Evolutionary conservation across 192 early-diverging fungal species (phyloP).

Genomic region (Entophlyctis luteolus): DNA sequence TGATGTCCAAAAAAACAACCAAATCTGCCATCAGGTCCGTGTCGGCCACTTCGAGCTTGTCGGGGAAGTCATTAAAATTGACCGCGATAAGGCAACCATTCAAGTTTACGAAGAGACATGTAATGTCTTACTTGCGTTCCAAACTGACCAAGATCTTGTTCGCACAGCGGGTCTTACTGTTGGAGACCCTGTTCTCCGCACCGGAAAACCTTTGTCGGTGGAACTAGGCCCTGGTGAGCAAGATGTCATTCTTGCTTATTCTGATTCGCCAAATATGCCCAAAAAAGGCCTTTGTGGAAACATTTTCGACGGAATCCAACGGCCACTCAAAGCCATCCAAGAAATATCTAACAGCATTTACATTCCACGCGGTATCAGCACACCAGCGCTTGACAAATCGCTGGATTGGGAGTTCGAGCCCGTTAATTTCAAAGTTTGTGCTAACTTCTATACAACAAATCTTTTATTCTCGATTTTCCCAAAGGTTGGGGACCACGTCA

Average conservation of each 20-base stretch:
- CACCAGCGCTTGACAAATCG: conserved; percentile 90
- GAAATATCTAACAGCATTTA: conserved; percentile 93
- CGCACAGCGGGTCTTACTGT: conserved; percentile 89
- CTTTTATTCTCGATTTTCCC: too few species aligned
- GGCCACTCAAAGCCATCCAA: conserved; percentile 93
- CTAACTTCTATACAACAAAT: too few species aligned
- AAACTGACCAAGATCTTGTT: too few species aligned
- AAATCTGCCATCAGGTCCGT: conserved; percentile 61
- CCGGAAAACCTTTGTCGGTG: conserved; percentile 96
- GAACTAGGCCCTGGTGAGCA: conserved; percentile 89
- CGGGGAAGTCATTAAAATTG: conserved; percentile 99
- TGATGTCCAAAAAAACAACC: not conserved
- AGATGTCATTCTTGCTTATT: too few species aligned
- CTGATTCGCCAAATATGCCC: too few species aligned
- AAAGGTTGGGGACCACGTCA: conserved; percentile 96
- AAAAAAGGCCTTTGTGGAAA: conserved; percentile 81
- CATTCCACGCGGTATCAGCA: conserved; percentile 97
- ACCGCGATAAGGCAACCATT: conserved; percentile 98
- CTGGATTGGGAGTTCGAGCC: conserved; percentile 95
- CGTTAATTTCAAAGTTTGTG: conserved; percentile 72
- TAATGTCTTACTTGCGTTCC: too few species aligned
- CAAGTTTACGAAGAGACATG: conserved; percentile 99
- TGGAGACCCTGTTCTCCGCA: conserved; percentile 96
- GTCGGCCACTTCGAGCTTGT: conserved; percentile 97
- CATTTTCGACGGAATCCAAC: conserved; percentile 99